These are phyloP conservation scores for Limnomonas spitsbergensis DNA, from an alignment of 139 green algal species.

Conservation along the genomic window DNA sequence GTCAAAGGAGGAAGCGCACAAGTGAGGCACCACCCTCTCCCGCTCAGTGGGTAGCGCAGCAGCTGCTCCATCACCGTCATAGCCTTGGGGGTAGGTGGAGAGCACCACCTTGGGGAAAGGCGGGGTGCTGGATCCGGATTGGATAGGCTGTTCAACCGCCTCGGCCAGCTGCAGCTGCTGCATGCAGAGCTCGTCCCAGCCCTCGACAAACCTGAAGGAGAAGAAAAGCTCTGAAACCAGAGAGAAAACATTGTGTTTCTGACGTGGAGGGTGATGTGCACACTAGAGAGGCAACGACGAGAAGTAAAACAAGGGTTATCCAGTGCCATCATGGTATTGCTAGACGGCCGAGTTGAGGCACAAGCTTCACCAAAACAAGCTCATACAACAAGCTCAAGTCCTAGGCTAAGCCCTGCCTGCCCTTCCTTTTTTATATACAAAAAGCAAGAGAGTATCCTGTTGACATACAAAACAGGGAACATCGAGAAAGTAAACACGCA, in stretches of 20 bases:
- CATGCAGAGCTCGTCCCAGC: constrained; percentile 45
- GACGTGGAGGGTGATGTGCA: no score
- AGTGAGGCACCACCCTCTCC: background rate
- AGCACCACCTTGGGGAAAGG: constrained; percentile 44
- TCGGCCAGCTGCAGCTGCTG: constrained; percentile 42
- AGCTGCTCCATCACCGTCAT: background rate
- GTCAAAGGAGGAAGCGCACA: background rate
- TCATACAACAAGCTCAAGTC: no score
- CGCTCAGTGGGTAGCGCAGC: constrained; percentile 9
- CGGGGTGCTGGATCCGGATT: background rate
- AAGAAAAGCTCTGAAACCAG: background rate
- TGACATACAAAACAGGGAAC: no score
- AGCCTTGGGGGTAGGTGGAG: constrained; percentile 62
- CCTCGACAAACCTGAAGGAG: constrained; percentile 40
- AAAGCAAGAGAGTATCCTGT: no score
- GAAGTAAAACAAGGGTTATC: no score
- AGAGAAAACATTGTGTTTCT: background rate
- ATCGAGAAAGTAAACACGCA: no score
- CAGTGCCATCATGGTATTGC: no score
- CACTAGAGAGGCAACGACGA: no score
- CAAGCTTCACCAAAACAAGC: no score
- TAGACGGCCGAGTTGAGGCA: no score
- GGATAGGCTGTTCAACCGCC: background rate
- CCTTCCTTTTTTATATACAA: no score
- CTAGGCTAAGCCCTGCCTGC: no score